A percentile compares a stretch with the other conserved stretches of the same genome.
Evolutionary conservation across 2,329 filamentous ascomycete genomes (phyloP).

Genomic region (Xylogone sp.): DNA sequence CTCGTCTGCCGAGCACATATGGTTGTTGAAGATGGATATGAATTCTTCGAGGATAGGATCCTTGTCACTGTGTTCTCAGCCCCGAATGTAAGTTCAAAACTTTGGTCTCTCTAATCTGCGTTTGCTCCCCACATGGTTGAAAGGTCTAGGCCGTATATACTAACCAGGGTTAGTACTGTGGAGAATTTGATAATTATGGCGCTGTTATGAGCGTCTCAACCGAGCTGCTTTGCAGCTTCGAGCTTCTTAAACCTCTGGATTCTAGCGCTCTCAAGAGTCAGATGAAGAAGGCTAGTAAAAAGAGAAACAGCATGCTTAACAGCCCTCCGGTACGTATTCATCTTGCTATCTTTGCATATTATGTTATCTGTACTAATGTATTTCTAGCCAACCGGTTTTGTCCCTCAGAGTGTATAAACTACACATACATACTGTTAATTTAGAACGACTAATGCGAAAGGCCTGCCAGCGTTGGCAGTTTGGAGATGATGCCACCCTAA

Average conservation of each 20-base stretch:
- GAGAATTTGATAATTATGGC: constrained; percentile 98
- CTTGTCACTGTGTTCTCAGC: constrained; percentile 97
- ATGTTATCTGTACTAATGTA: background rate
- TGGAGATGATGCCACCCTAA: background rate
- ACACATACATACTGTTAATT: background rate
- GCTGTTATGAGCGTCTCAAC: constrained; percentile 97
- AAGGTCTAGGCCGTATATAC: background rate
- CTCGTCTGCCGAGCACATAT: constrained; percentile 96
- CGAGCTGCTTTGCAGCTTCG: constrained; percentile 93
- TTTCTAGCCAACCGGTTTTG: background rate
- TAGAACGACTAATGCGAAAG: background rate
- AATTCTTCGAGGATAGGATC: constrained; percentile 95
- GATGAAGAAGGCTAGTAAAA: constrained; percentile 96
- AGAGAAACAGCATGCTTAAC: constrained; percentile 91
- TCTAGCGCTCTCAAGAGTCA: constrained; percentile 96
- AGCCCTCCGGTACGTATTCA: constrained; percentile 62
- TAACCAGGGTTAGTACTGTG: constrained; percentile 68
- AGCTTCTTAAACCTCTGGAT: constrained; percentile 92
- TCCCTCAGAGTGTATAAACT: background rate
- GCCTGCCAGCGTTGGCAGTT: background rate
- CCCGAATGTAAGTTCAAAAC: constrained; percentile 72
- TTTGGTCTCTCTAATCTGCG: background rate
- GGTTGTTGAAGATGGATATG: constrained; percentile 98
- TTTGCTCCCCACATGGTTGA: background rate
- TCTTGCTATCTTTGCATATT: background rate